These are phyloP conservation scores for Nitzschia palea DNA, from an alignment of 108 stramenopile genomes.

Conservation along the genomic window DNA sequence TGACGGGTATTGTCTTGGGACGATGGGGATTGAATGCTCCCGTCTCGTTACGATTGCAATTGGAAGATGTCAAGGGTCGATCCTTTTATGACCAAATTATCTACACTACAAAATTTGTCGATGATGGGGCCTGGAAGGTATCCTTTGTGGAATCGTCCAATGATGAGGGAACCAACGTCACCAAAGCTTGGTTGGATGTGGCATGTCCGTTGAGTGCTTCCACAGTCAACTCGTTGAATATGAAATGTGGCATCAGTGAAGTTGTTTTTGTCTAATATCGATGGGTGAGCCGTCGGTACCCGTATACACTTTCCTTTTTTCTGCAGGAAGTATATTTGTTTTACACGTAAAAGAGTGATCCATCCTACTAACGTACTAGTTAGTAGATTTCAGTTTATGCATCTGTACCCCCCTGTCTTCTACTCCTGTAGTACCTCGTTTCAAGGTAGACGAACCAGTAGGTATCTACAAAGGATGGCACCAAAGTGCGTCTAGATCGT, in stretches of 20 bases:
- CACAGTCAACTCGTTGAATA: not conserved
- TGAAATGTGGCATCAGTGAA: not conserved
- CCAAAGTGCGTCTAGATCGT: no score
- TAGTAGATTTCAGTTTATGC: no score
- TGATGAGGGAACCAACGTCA: not conserved
- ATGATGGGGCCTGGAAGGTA: not conserved
- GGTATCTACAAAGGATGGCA: no score
- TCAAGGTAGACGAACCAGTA: no score
- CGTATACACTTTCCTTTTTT: no score
- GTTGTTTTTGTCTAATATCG: not conserved
- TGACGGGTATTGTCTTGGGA: not conserved
- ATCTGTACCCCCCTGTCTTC: no score
- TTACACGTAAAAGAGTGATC: no score
- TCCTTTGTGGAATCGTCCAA: not conserved
- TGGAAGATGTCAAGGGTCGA: not conserved
- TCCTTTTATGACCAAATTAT: not conserved
- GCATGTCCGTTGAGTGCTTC: not conserved
- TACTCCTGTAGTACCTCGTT: no score
- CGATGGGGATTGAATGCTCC: slow-evolving; percentile 6
- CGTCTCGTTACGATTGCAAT: not conserved
- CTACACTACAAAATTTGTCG: slow-evolving; percentile 1
- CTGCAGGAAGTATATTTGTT: no score
- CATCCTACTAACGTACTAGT: no score
- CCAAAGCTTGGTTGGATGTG: not conserved
- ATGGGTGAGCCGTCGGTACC: no score